Conservation (phyloP, 73 alveolate genomes). For the Paramecium octaurelia region DNA sequence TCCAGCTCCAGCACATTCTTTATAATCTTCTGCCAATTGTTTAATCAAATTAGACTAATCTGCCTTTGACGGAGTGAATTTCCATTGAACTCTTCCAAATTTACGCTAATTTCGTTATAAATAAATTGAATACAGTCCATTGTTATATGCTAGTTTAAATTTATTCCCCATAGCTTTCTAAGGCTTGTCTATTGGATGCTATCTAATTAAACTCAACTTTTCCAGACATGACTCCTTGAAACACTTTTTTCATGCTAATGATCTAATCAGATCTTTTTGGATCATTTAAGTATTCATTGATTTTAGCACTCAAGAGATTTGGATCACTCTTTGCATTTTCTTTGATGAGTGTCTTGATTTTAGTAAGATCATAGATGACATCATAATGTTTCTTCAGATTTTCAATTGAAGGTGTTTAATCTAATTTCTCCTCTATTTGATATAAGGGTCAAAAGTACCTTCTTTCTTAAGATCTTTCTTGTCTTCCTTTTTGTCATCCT, state of each 20-base stretch:
- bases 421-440: neutral
- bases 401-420: neutral
- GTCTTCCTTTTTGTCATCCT: neutral
- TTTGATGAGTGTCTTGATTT: neutral
- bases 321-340: conserved; percentile 43
- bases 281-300: conserved; percentile 7
- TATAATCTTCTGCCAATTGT: neutral
- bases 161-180: neutral
- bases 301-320: neutral
- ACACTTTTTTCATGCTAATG: neutral
- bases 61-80: neutral
- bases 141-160: neutral
- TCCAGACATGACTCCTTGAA: neutral
- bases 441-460: neutral
- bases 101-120: neutral
- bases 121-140: neutral
- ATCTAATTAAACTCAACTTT: neutral
- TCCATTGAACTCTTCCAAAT: conserved; percentile 27
- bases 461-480: neutral
- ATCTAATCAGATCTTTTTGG: neutral
- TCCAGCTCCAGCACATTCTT: neutral
- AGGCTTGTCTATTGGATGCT: neutral
- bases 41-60: neutral
- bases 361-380: neutral
- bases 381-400: conserved; percentile 40